These are phyloP conservation scores for Cardiospermum halicacabum DNA, from an alignment of 345 rosid genomes.

Conservation along the genomic window DNA sequence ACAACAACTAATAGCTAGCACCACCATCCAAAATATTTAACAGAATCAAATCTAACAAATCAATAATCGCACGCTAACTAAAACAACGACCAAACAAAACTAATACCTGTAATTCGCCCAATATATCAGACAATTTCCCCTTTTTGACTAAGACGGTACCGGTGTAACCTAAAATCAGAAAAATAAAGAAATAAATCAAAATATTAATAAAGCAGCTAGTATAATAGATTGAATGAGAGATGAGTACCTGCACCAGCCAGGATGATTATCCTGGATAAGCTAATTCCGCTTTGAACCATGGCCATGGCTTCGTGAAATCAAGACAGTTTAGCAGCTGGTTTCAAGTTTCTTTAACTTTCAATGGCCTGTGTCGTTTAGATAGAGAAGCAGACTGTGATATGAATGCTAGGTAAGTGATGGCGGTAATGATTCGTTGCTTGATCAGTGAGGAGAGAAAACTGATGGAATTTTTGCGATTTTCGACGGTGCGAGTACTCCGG, in stretches of 20 bases:
- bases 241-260: slow-evolving; percentile 74
- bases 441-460: too few species aligned
- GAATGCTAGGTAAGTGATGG: too few species aligned
- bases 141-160: slow-evolving; percentile 68
- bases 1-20: not conserved
- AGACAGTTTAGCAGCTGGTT: too few species aligned
- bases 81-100: not conserved
- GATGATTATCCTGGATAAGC: slow-evolving; percentile 63
- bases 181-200: not conserved
- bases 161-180: slow-evolving; percentile 54
- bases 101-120: slow-evolving; percentile 76
- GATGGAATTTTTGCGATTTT: too few species aligned
- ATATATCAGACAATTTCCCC: slow-evolving; percentile 72
- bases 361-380: too few species aligned
- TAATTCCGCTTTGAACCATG: slow-evolving; percentile 70
- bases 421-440: too few species aligned
- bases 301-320: slow-evolving; percentile 40
- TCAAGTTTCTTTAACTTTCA: too few species aligned
- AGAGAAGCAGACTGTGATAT: too few species aligned
- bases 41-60: not conserved
- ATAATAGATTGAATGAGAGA: not conserved
- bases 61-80: not conserved
- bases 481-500: too few species aligned
- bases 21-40: not conserved
- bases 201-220: not conserved